Evolutionary conservation across 805 yeast species (phyloP), one percentile per base, ranked within the genome.

Genomic region (Blastobotrys attinorum): DNA sequence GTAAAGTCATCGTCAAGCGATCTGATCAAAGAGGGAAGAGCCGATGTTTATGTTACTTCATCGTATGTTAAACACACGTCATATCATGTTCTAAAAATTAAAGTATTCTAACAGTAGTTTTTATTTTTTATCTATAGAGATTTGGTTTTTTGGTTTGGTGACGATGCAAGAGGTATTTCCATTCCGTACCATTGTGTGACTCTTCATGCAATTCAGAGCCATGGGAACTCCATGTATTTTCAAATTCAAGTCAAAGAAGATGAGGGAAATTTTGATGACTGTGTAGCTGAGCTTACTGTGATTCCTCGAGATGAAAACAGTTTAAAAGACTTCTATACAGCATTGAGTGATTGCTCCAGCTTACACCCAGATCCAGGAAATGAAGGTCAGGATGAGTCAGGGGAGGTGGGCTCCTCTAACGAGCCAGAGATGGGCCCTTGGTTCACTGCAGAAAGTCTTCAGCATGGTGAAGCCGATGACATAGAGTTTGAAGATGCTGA

Each of bases 161-260:
- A 43, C 10, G 4, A 17, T 3, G 18, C 21, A 10, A 33, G 20
- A 3, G 63, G 62, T 3, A 15, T 47, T 16, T 22, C 46, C 7
- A 45, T 60, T 11, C 47, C 50, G n/a, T 55, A 56, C 35, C 51
- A 37, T 6, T 47, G 47, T 22, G 46, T 59, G 4, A 42, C 50
- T 13, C 47, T 58, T n/a, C 61, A 59, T 40, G 63, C 61, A 4
- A 47, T 52, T 4, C 50, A 53, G n/a, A 34, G 31, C 21, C 46
- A 44, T 20, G 32, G 38, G 3, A 16, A 23, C 4, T 4, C 40
- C 4, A 22, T 56, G 10, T 53, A 58, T 41, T 25, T 56, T 11
- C 58, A 57, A 39, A 17, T 58, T 29, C 47, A 50, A 27, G n/a
- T n/a, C n/a, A n/a, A n/a, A n/a, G n/a, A n/a, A n/a, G n/a, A n/a